Evolutionary conservation across 2,329 filamentous ascomycete genomes (phyloP).

Genomic region (Madurella fahalii): DNA sequence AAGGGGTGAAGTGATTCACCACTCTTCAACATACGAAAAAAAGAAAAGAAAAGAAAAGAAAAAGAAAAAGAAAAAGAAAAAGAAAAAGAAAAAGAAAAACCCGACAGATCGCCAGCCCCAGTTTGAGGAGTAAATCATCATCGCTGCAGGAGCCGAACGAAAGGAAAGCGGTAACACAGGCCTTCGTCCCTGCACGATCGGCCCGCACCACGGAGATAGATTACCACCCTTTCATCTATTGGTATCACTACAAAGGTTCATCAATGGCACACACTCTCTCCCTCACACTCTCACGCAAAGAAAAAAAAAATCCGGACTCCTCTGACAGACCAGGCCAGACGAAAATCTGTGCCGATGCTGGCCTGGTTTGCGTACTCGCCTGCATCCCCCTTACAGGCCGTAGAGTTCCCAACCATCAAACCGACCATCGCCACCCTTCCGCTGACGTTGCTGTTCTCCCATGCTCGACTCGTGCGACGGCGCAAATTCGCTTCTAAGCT

Average conservation of each 20-base stretch:
- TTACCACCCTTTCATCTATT: constrained; percentile 19
- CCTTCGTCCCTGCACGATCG: background rate
- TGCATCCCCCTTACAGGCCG: constrained; percentile 44
- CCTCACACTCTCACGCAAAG: no score
- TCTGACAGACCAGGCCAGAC: background rate
- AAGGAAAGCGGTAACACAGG: background rate
- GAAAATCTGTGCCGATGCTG: background rate
- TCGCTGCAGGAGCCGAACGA: background rate
- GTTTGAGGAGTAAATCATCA: no score
- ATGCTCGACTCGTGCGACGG: constrained; percentile 31
- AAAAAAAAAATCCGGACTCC: background rate
- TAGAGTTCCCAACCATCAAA: constrained; percentile 66
- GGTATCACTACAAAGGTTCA: constrained; percentile 22
- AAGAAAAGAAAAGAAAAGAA: no score
- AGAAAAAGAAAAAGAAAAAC: no score
- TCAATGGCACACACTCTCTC: constrained; percentile 6
- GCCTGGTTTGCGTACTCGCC: background rate
- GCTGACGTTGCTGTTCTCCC: background rate
- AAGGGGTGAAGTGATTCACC: no score
- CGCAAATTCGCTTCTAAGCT: constrained; percentile 60
- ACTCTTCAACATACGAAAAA: no score
- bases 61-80: no score
- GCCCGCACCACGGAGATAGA: background rate
- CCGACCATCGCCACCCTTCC: constrained; percentile 28
- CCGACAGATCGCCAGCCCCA: no score